Base-by-base conservation (phyloP, 2,329 filamentous ascomycete genomes). In the Paraphaeosphaeria minitans region DNA sequence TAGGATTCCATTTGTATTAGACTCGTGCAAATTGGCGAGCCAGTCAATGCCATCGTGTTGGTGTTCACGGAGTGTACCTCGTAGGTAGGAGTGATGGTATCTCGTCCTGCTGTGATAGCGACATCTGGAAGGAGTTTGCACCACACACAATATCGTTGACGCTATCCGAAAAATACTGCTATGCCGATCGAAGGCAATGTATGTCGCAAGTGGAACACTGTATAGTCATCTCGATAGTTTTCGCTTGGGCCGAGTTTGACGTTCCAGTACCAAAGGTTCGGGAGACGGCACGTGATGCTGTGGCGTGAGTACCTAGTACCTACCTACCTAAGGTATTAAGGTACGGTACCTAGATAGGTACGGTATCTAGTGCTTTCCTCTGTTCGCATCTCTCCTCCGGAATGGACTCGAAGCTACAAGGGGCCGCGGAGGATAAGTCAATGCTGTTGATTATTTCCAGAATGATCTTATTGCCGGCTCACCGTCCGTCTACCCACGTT, bases 1-100 rank as follows among this genome's bases (percentile, higher is more conserved):
- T 21, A 99, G 81, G 55, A 99, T 99, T 22, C 95, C 95, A 70
- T 98, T 99, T 27, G 94, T 97, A 63, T 90, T 89, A 64, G 95
- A 96, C 16, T 89, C 89, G 74, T 99, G 98, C 1, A 99, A 84
- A 0, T 93, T 92, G 2, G 93, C 93, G 47, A 99, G 87, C 95
- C 95, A 99, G 74, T 99, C 95, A 8, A 99, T 80, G n/a, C 95
- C 96, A 70, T 92, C 91, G 70, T 97, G 95, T 68, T 99, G 95
- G 72, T 99, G 99, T 75, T 97, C 94, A 74, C 96, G 90, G 12
- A 99, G 81, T 0, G 87, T 96, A 21, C 95, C 95, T 51, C 95
- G 89, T 0, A 97, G n/a, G n/a, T n/a, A n/a, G 81, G 12, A 99
- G 84, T 61, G 70, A 92, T 56, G 63, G 77, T 10, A 77, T 74